phyloP scores from a whole-genome alignment of 306 rosid genomes.

The Cucumis hystrix region DNA sequence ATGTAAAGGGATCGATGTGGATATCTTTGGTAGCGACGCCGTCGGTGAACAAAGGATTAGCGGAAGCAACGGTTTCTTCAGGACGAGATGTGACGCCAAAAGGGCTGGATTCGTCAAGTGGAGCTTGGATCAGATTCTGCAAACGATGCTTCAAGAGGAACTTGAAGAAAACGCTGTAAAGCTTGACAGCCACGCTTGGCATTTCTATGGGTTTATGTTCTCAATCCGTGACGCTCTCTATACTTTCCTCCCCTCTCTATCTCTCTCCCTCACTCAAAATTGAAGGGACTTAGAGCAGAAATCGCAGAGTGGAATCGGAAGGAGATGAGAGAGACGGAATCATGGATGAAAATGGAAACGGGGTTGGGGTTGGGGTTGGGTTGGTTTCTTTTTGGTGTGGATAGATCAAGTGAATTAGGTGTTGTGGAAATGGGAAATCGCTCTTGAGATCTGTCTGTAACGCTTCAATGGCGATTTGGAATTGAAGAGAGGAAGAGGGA shows the following conservation, averaged over 20 bases:
- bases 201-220: slow-evolving; percentile 22
- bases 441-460: neutral
- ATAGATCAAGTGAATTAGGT: slow-evolving; percentile 10
- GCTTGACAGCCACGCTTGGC: slow-evolving; percentile 93
- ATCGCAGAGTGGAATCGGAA: neutral
- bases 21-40: slow-evolving; percentile 94
- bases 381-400: neutral
- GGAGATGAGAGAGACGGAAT: slow-evolving; percentile 3
- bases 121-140: slow-evolving; percentile 69
- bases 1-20: slow-evolving; percentile 69
- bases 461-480: slow-evolving; percentile 24
- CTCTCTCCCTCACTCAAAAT: neutral
- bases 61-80: slow-evolving; percentile 56
- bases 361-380: neutral
- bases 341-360: slow-evolving; percentile 2
- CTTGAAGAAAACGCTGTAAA: slow-evolving; percentile 95
- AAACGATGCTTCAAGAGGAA: slow-evolving; percentile 86
- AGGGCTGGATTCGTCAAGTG: slow-evolving; percentile 33
- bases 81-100: slow-evolving; percentile 84
- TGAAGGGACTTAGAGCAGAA: neutral
- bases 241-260: slow-evolving; percentile 3
- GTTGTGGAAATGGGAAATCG: slow-evolving; percentile 9
- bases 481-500: slow-evolving; percentile 1
- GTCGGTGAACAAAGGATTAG: slow-evolving; percentile 64
- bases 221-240: neutral